These are phyloP conservation scores for Cryptomeria japonica DNA, from an alignment of 75 land plant species.

Conservation along the genomic window DNA sequence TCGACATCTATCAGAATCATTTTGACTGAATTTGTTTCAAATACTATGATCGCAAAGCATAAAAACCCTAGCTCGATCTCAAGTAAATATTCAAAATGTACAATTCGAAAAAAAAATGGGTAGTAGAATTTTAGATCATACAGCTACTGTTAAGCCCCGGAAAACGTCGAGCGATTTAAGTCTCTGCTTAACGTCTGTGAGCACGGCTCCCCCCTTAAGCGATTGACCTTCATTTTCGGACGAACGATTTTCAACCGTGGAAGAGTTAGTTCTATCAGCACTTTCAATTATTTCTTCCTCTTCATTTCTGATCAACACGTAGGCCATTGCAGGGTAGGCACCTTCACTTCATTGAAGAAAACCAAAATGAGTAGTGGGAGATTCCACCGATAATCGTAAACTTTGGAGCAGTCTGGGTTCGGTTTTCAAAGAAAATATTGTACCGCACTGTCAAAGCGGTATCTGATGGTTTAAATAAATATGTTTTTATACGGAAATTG, in stretches of 20 bases:
- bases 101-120: not conserved
- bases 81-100: not conserved
- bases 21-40: not conserved
- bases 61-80: not conserved
- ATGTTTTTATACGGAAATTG: not conserved
- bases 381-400: not conserved
- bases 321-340: not conserved
- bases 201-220: not conserved
- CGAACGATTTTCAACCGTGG: not conserved
- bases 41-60: not conserved
- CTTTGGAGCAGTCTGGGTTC: not conserved
- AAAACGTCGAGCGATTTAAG: constrained; percentile 78
- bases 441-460: not conserved
- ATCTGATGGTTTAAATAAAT: too few species aligned
- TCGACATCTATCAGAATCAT: not conserved
- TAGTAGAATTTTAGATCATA: constrained; percentile 18
- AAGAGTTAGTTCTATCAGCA: not conserved
- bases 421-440: not conserved
- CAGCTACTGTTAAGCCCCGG: constrained; percentile 78
- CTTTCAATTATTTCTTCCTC: not conserved
- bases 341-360: not conserved
- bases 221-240: not conserved
- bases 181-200: constrained; percentile 19
- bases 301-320: not conserved
- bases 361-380: not conserved